A percentile compares a stretch with the other conserved stretches of the same genome.
Conservation (phyloP, 1,284 basidiomycete species). For the Trichosporon sp. region DNA sequence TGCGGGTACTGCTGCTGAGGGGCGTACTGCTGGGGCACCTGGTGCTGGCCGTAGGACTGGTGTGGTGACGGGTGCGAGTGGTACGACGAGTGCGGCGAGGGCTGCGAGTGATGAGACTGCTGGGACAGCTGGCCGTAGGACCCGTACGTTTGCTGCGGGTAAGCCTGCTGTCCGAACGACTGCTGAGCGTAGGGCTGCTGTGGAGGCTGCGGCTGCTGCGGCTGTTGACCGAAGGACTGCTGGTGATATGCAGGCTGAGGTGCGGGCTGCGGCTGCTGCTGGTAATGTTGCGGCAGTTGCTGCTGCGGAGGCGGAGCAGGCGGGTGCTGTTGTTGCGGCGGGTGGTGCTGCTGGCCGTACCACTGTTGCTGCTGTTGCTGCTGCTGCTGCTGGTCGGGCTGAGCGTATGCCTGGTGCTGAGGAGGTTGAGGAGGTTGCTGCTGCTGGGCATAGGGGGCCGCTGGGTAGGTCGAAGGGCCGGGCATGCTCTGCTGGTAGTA, state of each 20-base stretch:
- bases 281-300: neutral
- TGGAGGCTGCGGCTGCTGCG: neutral
- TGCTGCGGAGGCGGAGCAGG: neutral
- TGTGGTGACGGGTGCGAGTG: neutral
- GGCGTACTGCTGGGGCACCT: neutral
- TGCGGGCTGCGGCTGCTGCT: neutral
- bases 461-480: neutral
- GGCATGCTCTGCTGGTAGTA: neutral
- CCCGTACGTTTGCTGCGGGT: neutral
- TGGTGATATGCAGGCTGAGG: neutral
- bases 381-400: neutral
- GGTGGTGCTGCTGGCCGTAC: neutral
- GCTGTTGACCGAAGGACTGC: neutral
- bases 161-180: constrained; percentile 3
- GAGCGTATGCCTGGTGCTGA: neutral
- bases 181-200: constrained; percentile 1
- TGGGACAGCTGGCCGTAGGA: neutral
- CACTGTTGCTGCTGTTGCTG: neutral
- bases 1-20: neutral
- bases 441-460: neutral
- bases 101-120: constrained; percentile 1
- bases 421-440: neutral
- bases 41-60: constrained; percentile 2
- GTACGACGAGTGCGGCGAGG: neutral
- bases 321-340: neutral